phyloP scores from a whole-genome alignment of 139 green algal genomes.

The Asterochloris sp. region DNA sequence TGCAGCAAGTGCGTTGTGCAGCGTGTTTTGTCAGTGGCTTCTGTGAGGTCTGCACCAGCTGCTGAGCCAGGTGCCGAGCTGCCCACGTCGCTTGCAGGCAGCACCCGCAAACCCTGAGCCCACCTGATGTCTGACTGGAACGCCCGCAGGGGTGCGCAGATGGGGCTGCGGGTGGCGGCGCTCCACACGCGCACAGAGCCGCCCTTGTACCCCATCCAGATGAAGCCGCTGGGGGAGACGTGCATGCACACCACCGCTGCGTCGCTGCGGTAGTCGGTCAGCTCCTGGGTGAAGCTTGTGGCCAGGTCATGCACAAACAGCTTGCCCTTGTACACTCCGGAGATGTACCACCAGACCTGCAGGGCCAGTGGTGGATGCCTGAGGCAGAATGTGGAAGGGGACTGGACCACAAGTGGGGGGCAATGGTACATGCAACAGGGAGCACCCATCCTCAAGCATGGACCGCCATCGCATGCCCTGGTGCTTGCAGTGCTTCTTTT shows the following conservation, averaged over 20 bases:
- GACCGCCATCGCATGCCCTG: too few relatives aligned
- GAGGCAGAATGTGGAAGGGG: too few relatives aligned
- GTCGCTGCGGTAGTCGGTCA: constrained; percentile 1
- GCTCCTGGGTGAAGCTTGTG: neutral
- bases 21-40: too few relatives aligned
- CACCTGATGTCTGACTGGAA: constrained; percentile 18
- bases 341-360: constrained; percentile 22
- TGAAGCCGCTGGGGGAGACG: constrained; percentile 19
- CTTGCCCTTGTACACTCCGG: neutral
- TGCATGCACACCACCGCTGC: constrained; percentile 29
- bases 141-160: neutral
- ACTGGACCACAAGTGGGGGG: too few relatives aligned
- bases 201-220: constrained; percentile 43
- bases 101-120: neutral
- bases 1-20: too few relatives aligned
- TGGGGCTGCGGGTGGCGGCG: neutral
- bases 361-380: too few relatives aligned
- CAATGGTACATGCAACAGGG: too few relatives aligned
- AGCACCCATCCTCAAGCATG: too few relatives aligned
- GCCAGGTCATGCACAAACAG: constrained; percentile 29
- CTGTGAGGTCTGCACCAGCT: too few relatives aligned
- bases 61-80: too few relatives aligned
- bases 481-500: too few relatives aligned
- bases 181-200: constrained; percentile 31
- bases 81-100: too few relatives aligned